A percentile compares a stretch with the other conserved stretches of the same genome.
phyloP scores from a whole-genome alignment of 2,329 filamentous ascomycete species.

The Dryadomyces quercivorus region DNA sequence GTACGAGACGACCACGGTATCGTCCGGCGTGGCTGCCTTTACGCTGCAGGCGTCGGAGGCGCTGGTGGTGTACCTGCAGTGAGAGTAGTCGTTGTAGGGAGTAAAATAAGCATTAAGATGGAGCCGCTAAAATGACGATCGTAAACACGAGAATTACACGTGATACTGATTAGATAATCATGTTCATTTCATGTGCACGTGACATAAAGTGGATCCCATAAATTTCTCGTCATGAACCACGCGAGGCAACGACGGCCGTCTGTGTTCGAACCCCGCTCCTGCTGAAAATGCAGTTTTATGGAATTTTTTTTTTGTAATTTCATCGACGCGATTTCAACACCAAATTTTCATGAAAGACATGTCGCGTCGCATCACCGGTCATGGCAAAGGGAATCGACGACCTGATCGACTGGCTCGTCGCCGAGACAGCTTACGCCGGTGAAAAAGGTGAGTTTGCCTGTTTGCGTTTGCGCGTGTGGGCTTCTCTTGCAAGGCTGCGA shows the following conservation, averaged over 20 bases:
- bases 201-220: no score
- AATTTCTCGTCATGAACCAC: no score
- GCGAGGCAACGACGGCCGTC: not conserved
- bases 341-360: slow-evolving; percentile 1
- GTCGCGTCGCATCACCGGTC: not conserved
- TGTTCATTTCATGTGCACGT: no score
- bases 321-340: not conserved
- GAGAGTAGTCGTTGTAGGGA: not conserved
- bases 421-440: slow-evolving; percentile 30
- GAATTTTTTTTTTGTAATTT: not conserved
- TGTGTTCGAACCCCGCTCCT: slow-evolving; percentile 13
- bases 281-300: slow-evolving; percentile 1
- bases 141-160: no score
- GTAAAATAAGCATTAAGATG: no score
- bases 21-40: slow-evolving; percentile 19
- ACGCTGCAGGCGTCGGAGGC: slow-evolving; percentile 33
- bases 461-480: not conserved
- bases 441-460: slow-evolving; percentile 22
- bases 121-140: no score
- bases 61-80: slow-evolving; percentile 32
- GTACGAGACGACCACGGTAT: slow-evolving; percentile 21
- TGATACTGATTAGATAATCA: no score
- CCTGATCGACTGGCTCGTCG: slow-evolving; percentile 30
- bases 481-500: not conserved
- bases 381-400: slow-evolving; percentile 30